A percentile compares a stretch with the other conserved stretches of the same genome.
These are phyloP conservation scores for Emericellopsis atlantica DNA, from an alignment of 2,329 filamentous ascomycete species.

Conservation along the genomic window DNA sequence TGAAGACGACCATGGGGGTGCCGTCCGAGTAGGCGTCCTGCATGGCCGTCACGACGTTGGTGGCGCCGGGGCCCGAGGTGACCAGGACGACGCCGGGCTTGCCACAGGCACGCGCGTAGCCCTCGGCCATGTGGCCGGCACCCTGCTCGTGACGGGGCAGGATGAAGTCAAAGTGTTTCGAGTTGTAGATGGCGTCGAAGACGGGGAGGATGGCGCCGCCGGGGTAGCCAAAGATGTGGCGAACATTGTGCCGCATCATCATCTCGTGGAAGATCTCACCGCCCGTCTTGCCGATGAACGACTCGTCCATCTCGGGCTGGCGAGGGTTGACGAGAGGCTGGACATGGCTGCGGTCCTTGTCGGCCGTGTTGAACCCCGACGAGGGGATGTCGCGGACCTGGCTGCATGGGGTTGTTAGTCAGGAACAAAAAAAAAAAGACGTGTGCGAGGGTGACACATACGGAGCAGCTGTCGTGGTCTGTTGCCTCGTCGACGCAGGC, in stretches of 20 bases:
- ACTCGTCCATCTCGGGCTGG: constrained; percentile 62
- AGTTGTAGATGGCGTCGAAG: constrained; percentile 98
- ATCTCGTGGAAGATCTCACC: constrained; percentile 98
- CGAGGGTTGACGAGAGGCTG: constrained; percentile 53
- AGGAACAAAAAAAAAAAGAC: constrained; percentile 1
- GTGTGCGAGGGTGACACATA: constrained; percentile 32
- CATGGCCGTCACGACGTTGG: constrained; percentile 93
- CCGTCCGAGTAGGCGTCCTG: constrained; percentile 93
- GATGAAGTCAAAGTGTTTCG: constrained; percentile 90
- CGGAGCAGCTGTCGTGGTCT: constrained; percentile 38
- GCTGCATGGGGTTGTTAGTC: constrained; percentile 4
- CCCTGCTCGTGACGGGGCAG: constrained; percentile 95
- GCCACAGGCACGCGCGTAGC: constrained; percentile 86
- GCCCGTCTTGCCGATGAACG: constrained; percentile 91
- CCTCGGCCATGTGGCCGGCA: constrained; percentile 96
- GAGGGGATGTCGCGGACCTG: constrained; percentile 46
- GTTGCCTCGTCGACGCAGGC: constrained; percentile 28
- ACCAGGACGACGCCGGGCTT: constrained; percentile 93
- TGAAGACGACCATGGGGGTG: constrained; percentile 92
- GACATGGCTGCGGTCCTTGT: constrained; percentile 44
- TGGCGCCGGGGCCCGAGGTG: constrained; percentile 91
- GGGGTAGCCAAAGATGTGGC: constrained; percentile 90
- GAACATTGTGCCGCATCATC: constrained; percentile 88
- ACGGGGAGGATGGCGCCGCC: constrained; percentile 95
- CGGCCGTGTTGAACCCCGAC: constrained; percentile 43